Conservation (phyloP, 2,329 filamentous ascomycete genomes). For the Fusarium veterinarium region DNA sequence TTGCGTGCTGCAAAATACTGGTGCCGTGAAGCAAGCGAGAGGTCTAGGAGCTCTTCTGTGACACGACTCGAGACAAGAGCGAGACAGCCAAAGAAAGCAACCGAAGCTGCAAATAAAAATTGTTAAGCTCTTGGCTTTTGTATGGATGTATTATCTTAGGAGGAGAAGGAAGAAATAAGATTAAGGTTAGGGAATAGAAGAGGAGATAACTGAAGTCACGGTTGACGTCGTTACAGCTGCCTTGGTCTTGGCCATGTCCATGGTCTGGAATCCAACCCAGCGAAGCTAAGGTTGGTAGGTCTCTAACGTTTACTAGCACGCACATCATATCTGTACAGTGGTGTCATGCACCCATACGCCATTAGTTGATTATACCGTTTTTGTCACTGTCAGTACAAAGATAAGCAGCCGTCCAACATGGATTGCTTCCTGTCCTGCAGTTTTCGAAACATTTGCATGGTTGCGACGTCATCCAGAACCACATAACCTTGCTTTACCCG, state of each 20-base stretch:
- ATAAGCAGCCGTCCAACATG: conserved; percentile 11
- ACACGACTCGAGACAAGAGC: conserved; percentile 42
- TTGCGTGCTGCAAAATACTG: conserved; percentile 14
- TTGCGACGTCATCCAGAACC: conserved; percentile 42
- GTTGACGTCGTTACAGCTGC: conserved; percentile 33
- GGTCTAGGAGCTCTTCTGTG: conserved; percentile 34
- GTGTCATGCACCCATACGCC: conserved; percentile 36
- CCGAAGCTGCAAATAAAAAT: neutral
- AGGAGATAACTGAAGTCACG: conserved; percentile 14
- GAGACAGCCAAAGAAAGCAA: conserved; percentile 27
- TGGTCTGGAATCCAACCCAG: conserved; percentile 31
- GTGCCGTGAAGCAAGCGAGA: conserved; percentile 24
- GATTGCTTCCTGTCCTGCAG: conserved; percentile 30
- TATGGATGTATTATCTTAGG: neutral
- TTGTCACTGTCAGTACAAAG: conserved; percentile 4
- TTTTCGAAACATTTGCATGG: conserved; percentile 35
- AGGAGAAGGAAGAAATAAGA: neutral
- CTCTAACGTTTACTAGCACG: conserved; percentile 18
- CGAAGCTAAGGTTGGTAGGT: neutral
- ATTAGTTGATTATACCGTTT: conserved; percentile 11
- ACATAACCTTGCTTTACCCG: conserved; percentile 40
- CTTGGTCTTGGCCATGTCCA: conserved; percentile 13
- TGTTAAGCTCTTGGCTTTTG: conserved; percentile 28
- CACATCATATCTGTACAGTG: conserved; percentile 31
- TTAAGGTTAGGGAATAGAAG: conserved; percentile 1